Base-by-base conservation (phyloP, 1,284 basidiomycete species). In the Apiotrichum brassicae region DNA sequence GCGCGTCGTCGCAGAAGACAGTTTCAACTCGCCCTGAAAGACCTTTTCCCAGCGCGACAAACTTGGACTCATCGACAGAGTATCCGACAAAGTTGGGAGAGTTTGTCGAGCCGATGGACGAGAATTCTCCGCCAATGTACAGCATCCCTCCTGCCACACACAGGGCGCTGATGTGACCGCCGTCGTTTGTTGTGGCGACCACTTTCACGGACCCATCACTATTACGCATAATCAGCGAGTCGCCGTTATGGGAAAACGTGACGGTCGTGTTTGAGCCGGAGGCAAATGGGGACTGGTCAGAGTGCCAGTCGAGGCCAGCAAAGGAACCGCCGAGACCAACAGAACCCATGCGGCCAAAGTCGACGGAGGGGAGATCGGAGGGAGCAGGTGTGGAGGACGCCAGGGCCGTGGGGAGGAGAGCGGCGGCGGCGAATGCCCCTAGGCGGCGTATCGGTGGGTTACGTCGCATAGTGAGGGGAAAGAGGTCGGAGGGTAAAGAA, bases 261-360 rank as follows among this genome's bases (percentile, higher is more conserved):
- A 49, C 25, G 1, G 58, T 50, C 9, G 51, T 25, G n/a, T 34
- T 43, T 3, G 60, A 61, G 32, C 42, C 35, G 3, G 60, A 57
- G 3, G 63, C 61, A 36, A 61, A 68, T 11, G 64, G 53, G 3
- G 64, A 66, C 46, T 61, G 58, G 19, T 57, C 51, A 6, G 67
- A 56, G 58, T 63, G 69, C 68, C 59, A 73, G 66, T 85, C 84
- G 52, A 97, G 76, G 39, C 90, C 89, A 24, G 85, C 80, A 68
- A 95, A 97, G 18, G 86, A 79, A 48, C 92, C 92, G 32, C 84
- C 82, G 38, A 95, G 77, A 48, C 83, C 89, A 50, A 95, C 90
- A 49, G 78, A 82, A 57, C 91, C 91, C 86, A 94, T 92, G 54
- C 85, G 84, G 64, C 85, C 78, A 71, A 88, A 94, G 75, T 95